A percentile compares a stretch with the other conserved stretches of the same genome.
phyloP scores from a whole-genome alignment of 2,329 filamentous ascomycete genomes.

The Colletotrichum sojae region DNA sequence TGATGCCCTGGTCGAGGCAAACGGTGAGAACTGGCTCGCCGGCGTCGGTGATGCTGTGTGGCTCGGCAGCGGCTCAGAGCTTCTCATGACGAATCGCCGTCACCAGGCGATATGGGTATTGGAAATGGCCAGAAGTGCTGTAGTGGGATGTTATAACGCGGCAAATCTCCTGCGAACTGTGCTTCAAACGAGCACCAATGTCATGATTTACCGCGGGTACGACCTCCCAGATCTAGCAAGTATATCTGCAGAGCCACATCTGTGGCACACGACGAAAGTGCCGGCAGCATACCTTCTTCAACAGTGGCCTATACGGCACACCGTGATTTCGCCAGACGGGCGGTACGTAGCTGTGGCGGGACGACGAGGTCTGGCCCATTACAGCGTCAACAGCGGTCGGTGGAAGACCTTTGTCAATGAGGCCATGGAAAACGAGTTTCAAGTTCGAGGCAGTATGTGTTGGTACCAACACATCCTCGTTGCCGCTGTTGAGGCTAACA shows the following conservation, averaged over 20 bases:
- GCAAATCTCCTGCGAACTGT: conserved; percentile 92
- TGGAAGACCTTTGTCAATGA: conserved; percentile 95
- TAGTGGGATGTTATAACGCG: conserved; percentile 90
- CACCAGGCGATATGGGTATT: conserved; percentile 88
- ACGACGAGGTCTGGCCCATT: conserved; percentile 90
- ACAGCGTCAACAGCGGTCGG: conserved; percentile 92
- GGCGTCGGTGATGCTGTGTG: conserved; percentile 85
- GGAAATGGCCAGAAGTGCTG: conserved; percentile 94
- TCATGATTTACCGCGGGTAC: conserved; percentile 95
- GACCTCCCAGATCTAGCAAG: conserved; percentile 91
- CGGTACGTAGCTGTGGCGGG: conserved; percentile 98
- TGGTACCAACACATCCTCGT: conserved; percentile 98
- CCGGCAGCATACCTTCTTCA: conserved; percentile 87
- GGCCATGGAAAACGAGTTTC: conserved; percentile 88
- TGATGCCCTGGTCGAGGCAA: conserved; percentile 71
- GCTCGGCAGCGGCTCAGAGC: conserved; percentile 89
- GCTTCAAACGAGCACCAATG: conserved; percentile 87
- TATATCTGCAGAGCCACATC: conserved; percentile 89
- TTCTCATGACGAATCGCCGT: conserved; percentile 79
- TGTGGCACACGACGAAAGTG: conserved; percentile 96
- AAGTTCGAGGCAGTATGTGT: conserved; percentile 95
- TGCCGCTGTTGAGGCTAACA: conserved; percentile 89
- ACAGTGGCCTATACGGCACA: conserved; percentile 93
- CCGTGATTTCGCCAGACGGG: conserved; percentile 91
- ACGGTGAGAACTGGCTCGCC: conserved; percentile 87